These are phyloP conservation scores for Yamadazyma nakazawae DNA, from an alignment of 805 yeast genomes.

Conservation along the genomic window DNA sequence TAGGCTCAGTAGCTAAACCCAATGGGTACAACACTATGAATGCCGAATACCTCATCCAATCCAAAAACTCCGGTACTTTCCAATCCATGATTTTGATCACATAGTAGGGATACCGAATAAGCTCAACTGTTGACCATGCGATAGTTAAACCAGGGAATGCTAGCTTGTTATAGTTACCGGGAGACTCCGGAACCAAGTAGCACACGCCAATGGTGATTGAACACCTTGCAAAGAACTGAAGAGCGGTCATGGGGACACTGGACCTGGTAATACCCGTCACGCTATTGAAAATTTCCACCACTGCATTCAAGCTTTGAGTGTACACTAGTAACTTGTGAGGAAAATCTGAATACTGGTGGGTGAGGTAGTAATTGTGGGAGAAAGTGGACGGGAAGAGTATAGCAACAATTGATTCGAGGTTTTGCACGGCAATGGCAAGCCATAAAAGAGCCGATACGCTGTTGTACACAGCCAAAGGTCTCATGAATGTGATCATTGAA, in stretches of 20 bases:
- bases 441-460: slow-evolving; percentile 17
- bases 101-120: slow-evolving; percentile 28
- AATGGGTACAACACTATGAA: slow-evolving; percentile 29
- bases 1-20: slow-evolving; percentile 26
- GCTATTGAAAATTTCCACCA: slow-evolving; percentile 22
- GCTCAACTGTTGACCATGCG: slow-evolving; percentile 31
- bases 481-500: neutral
- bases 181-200: slow-evolving; percentile 24
- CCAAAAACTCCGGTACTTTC: slow-evolving; percentile 17
- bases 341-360: slow-evolving; percentile 12
- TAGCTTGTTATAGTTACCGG: slow-evolving; percentile 22
- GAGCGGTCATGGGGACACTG: slow-evolving; percentile 21
- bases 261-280: slow-evolving; percentile 26
- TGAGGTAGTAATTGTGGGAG: neutral
- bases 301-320: slow-evolving; percentile 25
- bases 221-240: slow-evolving; percentile 30
- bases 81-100: slow-evolving; percentile 16
- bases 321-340: slow-evolving; percentile 29
- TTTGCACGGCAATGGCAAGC: slow-evolving; percentile 12
- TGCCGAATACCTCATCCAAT: slow-evolving; percentile 28
- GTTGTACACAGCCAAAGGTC: slow-evolving; percentile 15
- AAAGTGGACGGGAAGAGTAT: neutral
- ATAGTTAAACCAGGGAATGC: slow-evolving; percentile 21
- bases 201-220: slow-evolving; percentile 28
- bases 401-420: neutral